A percentile compares a stretch with the other conserved stretches of the same genome.
Evolutionary conservation across 768 basidiomycete species (phyloP).

Genomic region (Termitomyces sp.): DNA sequence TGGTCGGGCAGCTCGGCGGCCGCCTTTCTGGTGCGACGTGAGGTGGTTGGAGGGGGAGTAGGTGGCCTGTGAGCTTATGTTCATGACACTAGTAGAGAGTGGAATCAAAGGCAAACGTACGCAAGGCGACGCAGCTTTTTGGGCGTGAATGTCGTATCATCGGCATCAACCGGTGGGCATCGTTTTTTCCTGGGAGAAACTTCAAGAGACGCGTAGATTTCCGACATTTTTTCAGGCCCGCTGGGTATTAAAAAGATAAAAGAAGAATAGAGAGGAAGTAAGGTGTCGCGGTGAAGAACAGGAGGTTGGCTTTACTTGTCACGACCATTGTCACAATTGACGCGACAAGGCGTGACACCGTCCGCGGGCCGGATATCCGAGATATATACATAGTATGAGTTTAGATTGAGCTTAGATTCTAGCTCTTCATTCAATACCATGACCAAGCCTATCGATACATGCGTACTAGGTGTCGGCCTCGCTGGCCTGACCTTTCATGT

Average conservation of each 20-base stretch:
- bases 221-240: conserved; percentile 39
- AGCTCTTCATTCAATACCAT: conserved; percentile 16
- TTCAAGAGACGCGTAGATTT: conserved; percentile 56
- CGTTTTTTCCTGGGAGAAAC: conserved; percentile 75
- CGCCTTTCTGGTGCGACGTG: conserved; percentile 26
- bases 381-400: too few relatives aligned
- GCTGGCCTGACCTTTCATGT: conserved; percentile 77
- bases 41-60: conserved; percentile 52
- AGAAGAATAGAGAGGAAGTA: neutral
- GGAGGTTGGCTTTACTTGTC: neutral
- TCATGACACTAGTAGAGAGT: neutral
- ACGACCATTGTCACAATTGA: neutral
- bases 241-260: conserved; percentile 1
- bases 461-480: conserved; percentile 76
- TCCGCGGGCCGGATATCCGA: neutral
- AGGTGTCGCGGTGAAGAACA: conserved; percentile 17
- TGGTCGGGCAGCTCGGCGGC: conserved; percentile 44
- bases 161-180: conserved; percentile 50
- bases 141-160: conserved; percentile 49
- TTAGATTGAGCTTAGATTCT: too few relatives aligned
- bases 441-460: conserved; percentile 56
- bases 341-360: conserved; percentile 4
- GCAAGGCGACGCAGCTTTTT: conserved; percentile 63
- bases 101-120: conserved; percentile 31
- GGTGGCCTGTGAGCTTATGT: conserved; percentile 38